Evolutionary conservation across 441 rosid genomes (phyloP), one percentile per base, ranked within the genome.

Genomic region (Populus tomentosa): DNA sequence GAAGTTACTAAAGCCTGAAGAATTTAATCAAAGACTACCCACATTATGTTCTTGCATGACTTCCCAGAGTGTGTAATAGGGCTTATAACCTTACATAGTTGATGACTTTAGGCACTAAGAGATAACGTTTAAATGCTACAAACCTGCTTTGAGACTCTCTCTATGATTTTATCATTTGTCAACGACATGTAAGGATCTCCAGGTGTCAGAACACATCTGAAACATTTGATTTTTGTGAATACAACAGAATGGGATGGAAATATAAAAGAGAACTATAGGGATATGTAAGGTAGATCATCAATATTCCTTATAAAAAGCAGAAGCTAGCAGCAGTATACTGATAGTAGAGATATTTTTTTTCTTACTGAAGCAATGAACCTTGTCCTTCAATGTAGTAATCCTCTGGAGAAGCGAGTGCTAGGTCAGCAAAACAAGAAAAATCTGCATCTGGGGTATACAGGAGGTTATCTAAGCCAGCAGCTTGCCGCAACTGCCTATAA

Each of bases 361-460:
- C 98, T 89, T 89, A 96, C 99, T 94, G 99, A 77, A 96, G 98
- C 86, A 94, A 80, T 81, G 98, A 90, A 65, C 98, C 99, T 85
- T 94, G 96, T 80, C 98, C 99, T 79, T 94, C 97, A 11, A 91
- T 90, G 85, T 94, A 96, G 88, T 96, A 92, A 87, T 96, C 98
- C 76, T 90, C 97, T 0, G 98, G 98, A 21, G 98, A 96, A 40
- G 94, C 68, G 20, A 96, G 92, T 7, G 99, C 98, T 61, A 96
- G 86, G 85, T 96, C 99, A 1, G 98, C 97, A 67, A 96, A 96
- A 80, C 98, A 94, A 2, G 99, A 96, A 85, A 96, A 96, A 88
- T 96, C 98, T 32, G 98, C 99, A 90, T 96, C 98, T 75, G 98
- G 97, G 50, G 98, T 94, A 78, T 96, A 96, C 18, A 96, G 91